A percentile compares a stretch with the other conserved stretches of the same genome.
These are phyloP conservation scores for Euphorbia schlechtendalii DNA, from an alignment of 441 rosid species.

Conservation along the genomic window DNA sequence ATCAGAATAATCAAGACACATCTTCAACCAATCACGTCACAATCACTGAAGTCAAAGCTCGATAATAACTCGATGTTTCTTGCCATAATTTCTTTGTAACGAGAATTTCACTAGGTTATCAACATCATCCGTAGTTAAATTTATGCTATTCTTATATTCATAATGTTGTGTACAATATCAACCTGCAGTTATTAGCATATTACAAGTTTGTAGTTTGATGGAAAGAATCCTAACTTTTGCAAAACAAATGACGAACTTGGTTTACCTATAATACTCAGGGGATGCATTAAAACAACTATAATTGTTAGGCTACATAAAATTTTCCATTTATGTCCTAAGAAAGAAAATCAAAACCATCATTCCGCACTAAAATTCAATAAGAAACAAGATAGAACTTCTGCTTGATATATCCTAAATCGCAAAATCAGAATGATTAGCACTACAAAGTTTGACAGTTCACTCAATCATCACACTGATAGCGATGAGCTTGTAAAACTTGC, in stretches of 20 bases:
- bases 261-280: not conserved
- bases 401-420: no score
- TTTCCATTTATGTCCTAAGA: not conserved
- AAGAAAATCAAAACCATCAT: not conserved
- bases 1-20: not conserved
- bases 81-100: not conserved
- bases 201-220: not conserved
- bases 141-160: no score
- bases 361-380: not conserved
- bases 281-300: not conserved
- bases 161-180: not conserved
- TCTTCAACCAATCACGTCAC: slow-evolving; percentile 16
- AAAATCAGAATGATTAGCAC: no score
- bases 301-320: not conserved
- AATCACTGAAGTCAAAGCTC: not conserved
- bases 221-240: not conserved
- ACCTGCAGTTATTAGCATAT: not conserved
- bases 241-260: not conserved
- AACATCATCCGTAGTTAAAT: not conserved
- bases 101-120: not conserved
- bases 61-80: not conserved
- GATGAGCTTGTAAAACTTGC: not conserved
- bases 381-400: no score
- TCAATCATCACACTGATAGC: not conserved
- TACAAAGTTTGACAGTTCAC: no score